Evolutionary conservation across 257 asterid species (phyloP).

Genomic region (Cordia subcordata): DNA sequence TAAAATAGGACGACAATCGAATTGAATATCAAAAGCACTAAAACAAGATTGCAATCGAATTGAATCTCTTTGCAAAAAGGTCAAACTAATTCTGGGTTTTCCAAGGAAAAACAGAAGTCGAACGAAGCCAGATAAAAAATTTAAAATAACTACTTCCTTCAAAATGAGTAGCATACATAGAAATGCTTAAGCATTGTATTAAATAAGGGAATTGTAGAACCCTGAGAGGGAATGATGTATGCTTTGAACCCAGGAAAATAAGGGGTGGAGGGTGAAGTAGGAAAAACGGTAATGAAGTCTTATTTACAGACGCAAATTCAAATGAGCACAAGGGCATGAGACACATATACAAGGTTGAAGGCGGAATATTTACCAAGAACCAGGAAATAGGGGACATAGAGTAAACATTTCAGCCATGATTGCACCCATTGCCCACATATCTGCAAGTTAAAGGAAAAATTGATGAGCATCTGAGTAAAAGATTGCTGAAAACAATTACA

Average conservation of each 20-base stretch:
- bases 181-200: no score
- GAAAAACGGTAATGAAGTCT: no score
- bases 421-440: conserved; percentile 92
- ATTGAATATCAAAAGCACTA: neutral
- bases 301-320: no score
- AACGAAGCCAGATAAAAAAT: neutral
- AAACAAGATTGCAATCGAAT: neutral
- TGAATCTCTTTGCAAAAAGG: neutral
- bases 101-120: neutral
- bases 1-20: neutral
- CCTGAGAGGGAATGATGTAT: no score
- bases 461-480: conserved; percentile 8
- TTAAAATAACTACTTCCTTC: neutral
- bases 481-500: conserved; percentile 2
- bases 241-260: no score
- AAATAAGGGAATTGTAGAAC: no score
- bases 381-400: conserved; percentile 66
- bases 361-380: conserved; percentile 9
- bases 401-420: conserved; percentile 68
- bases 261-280: no score
- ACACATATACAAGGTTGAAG: neutral
- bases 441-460: conserved; percentile 23
- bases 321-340: no score
- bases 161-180: no score
- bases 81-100: neutral